Conservation (phyloP, 768 basidiomycete genomes). For the Hygrophorus russula region DNA sequence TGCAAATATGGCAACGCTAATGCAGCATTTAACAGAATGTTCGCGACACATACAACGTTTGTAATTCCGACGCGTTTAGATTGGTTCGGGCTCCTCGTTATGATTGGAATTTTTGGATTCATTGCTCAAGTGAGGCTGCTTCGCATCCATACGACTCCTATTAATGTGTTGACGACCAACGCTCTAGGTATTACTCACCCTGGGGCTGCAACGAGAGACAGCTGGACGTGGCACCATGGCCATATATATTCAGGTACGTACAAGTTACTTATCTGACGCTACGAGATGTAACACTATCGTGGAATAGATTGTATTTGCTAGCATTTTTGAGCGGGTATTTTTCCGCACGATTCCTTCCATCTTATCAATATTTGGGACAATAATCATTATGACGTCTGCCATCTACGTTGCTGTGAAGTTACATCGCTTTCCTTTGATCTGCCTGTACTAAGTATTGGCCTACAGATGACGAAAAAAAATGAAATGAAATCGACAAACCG, state of each 20-base stretch:
- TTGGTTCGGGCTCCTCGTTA: constrained; percentile 34
- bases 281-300: neutral
- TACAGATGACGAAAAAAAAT: constrained; percentile 4
- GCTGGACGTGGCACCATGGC: constrained; percentile 50
- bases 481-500: neutral
- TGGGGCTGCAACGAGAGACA: constrained; percentile 54
- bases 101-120: constrained; percentile 46
- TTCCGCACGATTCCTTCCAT: constrained; percentile 37
- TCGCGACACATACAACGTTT: constrained; percentile 24
- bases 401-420: constrained; percentile 37
- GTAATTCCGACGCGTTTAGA: constrained; percentile 33
- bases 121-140: constrained; percentile 29
- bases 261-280: neutral
- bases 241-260: constrained; percentile 37
- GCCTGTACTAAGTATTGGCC: neutral
- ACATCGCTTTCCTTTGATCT: neutral
- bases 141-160: no score
- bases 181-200: constrained; percentile 25
- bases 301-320: constrained; percentile 34
- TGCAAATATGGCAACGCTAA: neutral
- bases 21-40: constrained; percentile 26
- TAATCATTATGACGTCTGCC: constrained; percentile 38
- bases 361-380: constrained; percentile 35
- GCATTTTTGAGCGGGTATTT: constrained; percentile 34
- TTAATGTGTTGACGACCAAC: neutral